Evolutionary conservation across 768 basidiomycete species (phyloP), one percentile per base, ranked within the genome.

Genomic region (Mycena maculata): DNA sequence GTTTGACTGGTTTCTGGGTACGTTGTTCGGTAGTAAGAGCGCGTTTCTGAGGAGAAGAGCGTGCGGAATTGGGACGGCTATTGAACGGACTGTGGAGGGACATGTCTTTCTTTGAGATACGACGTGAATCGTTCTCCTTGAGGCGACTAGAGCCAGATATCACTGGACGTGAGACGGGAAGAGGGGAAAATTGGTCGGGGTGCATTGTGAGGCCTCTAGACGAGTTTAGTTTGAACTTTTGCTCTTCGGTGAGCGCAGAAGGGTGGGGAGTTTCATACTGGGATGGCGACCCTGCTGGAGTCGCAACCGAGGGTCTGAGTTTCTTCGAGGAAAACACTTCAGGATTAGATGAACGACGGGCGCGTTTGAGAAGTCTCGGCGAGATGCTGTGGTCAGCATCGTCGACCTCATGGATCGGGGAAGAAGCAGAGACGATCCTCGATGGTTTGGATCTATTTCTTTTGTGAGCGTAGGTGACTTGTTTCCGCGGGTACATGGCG

Each of bases 51-150:
- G 83, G 82, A 52, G 83, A 84, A 25, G 80, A 61, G 30, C 74
- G 60, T 49, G 78, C 75, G 56, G 86, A 86, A 36, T 73, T 74
- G 20, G 85, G 83, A 49, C 81, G 80, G 39, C 85, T 85, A 59
- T 73, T 78, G 69, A 86, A 87, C 2, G 86, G 86, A 28, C 84
- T 86, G 20, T 79, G 82, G 28, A 87, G 81, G 28, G 64, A 52
- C 59, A 65, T 20, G 27, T 11, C 27, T 42, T 63, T 59, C 33
- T 68, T 67, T n/a, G 18, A 47, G 57, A 56, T 50, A 50, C 64
- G 65, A 42, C 39, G 42, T 7, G 60, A 44, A 15, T 60, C 50
- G 45, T 74, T 72, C 68, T 77, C 67, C 55, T 71, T 72, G 42
- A 72, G 50, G 25, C 72, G 68, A 8, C 69, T 66, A 55, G 76